phyloP scores from a whole-genome alignment of 192 early-diverging fungal genomes.

The Entomortierella beljakovae region DNA sequence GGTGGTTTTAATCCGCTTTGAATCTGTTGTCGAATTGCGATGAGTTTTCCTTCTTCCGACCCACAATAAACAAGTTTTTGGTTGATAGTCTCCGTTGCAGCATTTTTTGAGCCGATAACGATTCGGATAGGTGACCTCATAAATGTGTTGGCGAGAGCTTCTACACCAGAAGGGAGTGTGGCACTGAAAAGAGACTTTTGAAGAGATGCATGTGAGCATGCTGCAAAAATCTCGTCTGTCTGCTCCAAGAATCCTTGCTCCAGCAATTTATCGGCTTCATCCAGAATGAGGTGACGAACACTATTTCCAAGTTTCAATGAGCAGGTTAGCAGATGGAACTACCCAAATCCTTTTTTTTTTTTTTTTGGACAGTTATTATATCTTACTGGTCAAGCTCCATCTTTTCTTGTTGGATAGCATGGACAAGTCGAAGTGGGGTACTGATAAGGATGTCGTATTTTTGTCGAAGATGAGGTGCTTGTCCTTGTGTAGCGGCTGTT shows the following conservation, averaged over 20 bases:
- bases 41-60: slow-evolving; percentile 92
- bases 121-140: slow-evolving; percentile 92
- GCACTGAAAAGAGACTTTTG: slow-evolving; percentile 94
- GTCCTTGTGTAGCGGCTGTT: slow-evolving; percentile 73
- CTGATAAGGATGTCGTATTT: slow-evolving; percentile 94
- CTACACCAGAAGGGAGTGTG: slow-evolving; percentile 91
- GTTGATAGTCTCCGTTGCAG: slow-evolving; percentile 91
- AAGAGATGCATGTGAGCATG: slow-evolving; percentile 79
- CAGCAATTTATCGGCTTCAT: slow-evolving; percentile 88
- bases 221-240: slow-evolving; percentile 88
- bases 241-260: slow-evolving; percentile 90
- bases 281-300: slow-evolving; percentile 80
- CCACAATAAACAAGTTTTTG: slow-evolving; percentile 94
- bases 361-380: slow-evolving; percentile 3
- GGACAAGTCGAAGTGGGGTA: slow-evolving; percentile 92
- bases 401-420: slow-evolving; percentile 82
- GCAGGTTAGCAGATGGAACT: no score
- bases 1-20: slow-evolving; percentile 89
- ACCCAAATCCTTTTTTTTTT: background rate
- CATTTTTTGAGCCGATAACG: slow-evolving; percentile 91
- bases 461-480: slow-evolving; percentile 70
- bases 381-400: slow-evolving; percentile 78
- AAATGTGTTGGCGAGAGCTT: slow-evolving; percentile 90
- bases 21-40: slow-evolving; percentile 92
- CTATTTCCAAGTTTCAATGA: slow-evolving; percentile 22